phyloP scores from a whole-genome alignment of 371 early-diverging fungal species.

The Thermomucor indicae-seudaticae region DNA sequence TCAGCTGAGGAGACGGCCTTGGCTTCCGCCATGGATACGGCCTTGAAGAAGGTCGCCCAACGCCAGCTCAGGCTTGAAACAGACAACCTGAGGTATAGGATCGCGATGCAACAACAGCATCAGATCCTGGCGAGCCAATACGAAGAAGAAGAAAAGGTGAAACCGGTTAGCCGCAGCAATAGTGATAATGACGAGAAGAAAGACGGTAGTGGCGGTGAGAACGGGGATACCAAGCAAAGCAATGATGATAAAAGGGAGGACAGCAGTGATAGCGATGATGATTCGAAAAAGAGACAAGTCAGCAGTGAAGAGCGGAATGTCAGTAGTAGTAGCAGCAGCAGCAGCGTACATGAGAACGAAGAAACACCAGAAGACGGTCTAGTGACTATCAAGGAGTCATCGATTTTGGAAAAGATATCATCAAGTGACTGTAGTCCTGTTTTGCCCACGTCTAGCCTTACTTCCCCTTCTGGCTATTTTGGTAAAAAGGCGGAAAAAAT shows the following conservation, averaged over 20 bases:
- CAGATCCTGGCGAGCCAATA: constrained; percentile 17
- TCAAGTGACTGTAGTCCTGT: constrained; percentile 17
- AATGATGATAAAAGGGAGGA: constrained; percentile 1
- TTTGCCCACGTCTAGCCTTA: constrained; percentile 12
- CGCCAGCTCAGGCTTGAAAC: constrained; percentile 34
- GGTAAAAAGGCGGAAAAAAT: too few species aligned
- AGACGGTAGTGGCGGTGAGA: too few species aligned
- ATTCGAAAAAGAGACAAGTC: background rate
- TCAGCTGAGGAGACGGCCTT: constrained; percentile 12
- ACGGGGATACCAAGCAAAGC: background rate
- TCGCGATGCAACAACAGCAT: constrained; percentile 40
- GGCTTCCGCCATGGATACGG: constrained; percentile 17
- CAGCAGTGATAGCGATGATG: background rate
- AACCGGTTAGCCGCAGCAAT: background rate
- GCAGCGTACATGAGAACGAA: too few species aligned
- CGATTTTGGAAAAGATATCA: constrained; percentile 33
- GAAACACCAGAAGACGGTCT: constrained; percentile 34
- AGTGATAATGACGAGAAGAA: too few species aligned
- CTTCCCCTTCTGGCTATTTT: constrained; percentile 20
- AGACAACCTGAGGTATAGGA: constrained; percentile 37
- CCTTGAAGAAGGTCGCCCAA: constrained; percentile 34
- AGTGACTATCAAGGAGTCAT: constrained; percentile 25
- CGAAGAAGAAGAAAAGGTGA: constrained; percentile 1
- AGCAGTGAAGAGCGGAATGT: background rate
- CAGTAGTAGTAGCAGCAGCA: too few species aligned